Base-by-base conservation (phyloP, 306 rosid genomes). In the Senna siamea region DNA sequence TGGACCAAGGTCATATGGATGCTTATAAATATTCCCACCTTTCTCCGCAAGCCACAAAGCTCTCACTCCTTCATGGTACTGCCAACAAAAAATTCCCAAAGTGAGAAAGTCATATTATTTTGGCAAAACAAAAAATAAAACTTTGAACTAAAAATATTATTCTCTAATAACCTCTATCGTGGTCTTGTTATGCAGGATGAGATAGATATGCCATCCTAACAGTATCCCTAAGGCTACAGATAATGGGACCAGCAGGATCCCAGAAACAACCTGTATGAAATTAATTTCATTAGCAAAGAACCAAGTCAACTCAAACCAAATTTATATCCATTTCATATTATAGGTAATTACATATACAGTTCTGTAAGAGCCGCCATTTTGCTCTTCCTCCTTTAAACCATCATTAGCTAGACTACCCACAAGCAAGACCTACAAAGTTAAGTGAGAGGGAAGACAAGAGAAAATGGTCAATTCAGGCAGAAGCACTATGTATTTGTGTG, bases 1-100 rank as follows among this genome's bases (percentile, higher is more conserved):
- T 53, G 95, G 93, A 81, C 97, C 96, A 60, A 92, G 87, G 87
- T 92, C 96, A 60, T 94, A 91, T 13, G 97, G 99, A 90, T 94
- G 95, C 40, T 92, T 83, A 82, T 94, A 94, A 65, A 89, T 62
- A 79, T 79, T 72, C 69, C 99, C 99, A 72, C 93, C 97, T 85
- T 94, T 91, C 89, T 92, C 95, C 12, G 91, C 95, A 80, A 94
- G 97, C 97, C 95, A 89, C 87, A 94, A 84, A 55, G 97, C 96
- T 79, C 97, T 92, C 62, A 94, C 96, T 56, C 99, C 99, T 85
- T 94, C 99, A 65, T 89, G 82, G 81, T 92, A 88, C 99, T 94
- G 88, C 79, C 68, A 80, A 76, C 59, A 81, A 9, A 78, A n/a
- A 79, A 48, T 51, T 50, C 62, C 68, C 34, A 74, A 55, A 32